Conservation (phyloP, 805 yeast genomes). For the Komagataella phaffii region DNA sequence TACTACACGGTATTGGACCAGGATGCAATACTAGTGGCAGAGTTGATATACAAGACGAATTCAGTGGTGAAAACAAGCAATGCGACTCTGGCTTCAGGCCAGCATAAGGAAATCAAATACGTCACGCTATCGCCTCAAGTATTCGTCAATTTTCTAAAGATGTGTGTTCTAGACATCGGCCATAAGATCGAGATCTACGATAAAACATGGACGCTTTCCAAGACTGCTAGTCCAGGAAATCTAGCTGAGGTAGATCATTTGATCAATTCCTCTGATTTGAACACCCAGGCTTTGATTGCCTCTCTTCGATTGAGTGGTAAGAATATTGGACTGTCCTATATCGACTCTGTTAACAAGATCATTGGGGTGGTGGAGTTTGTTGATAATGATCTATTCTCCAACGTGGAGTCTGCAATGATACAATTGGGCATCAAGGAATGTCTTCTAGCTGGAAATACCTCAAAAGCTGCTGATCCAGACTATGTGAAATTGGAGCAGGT, state of each 20-base stretch:
- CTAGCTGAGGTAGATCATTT: conserved; percentile 65
- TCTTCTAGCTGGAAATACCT: conserved; percentile 32
- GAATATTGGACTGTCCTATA: conserved; percentile 65
- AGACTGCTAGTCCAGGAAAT: conserved; percentile 84
- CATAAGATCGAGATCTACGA: conserved; percentile 73
- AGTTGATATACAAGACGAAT: conserved; percentile 68
- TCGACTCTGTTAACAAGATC: conserved; percentile 54
- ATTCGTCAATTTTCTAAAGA: conserved; percentile 47
- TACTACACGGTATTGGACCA: conserved; percentile 62
- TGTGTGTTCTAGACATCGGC: conserved; percentile 57
- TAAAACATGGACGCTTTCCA: conserved; percentile 42
- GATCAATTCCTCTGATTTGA: conserved; percentile 28
- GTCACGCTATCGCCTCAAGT: conserved; percentile 73
- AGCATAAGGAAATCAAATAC: conserved; percentile 26
- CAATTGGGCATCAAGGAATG: conserved; percentile 88
- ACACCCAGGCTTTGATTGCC: conserved; percentile 39
- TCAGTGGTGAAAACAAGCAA: conserved; percentile 51
- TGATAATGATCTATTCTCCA: conserved; percentile 81
- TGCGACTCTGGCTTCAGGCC: conserved; percentile 19
- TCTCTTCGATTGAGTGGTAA: conserved; percentile 33
- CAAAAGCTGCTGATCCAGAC: conserved; percentile 31
- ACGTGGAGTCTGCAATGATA: conserved; percentile 72
- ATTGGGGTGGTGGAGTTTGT: conserved; percentile 68
- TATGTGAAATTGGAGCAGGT: conserved; percentile 53
- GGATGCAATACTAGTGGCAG: conserved; percentile 79